Base-by-base conservation (phyloP, 2,329 filamentous ascomycete species). In the Furcasterigmium sp. region DNA sequence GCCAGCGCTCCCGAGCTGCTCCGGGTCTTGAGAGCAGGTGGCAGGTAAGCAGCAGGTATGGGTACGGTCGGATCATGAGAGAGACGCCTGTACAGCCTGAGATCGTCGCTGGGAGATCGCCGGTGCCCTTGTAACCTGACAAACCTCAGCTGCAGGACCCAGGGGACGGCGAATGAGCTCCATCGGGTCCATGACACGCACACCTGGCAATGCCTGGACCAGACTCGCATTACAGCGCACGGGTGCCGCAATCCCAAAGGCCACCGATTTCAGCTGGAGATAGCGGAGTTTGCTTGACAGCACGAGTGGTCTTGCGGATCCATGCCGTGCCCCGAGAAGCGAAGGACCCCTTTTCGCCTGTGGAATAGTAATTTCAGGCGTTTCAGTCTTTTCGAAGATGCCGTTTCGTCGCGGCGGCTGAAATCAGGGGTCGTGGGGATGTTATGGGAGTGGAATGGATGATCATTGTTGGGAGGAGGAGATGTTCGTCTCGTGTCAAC, bases 21-120 rank as follows among this genome's bases (percentile, higher is more conserved):
- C 32, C 32, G 32, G 17, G 10, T 15, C 14, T 32, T 30, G 26
- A 11, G 11, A 11, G 26, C 26, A 29, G 26, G 10, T 29, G 26
- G 26, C 26, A 28, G 25, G 13, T 30, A n/a, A n/a, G n/a, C n/a
- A n/a, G 28, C 28, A 32, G 29, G 29, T 32, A 11, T n/a, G 29
- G 10, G 25, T 13, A 28, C 25, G 17, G 28, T 15, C 17, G 29
- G 29, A 13, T 13, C 29, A 15, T 15, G 29, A 15, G 29, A 30
- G 28, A 13, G 28, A 32, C n/a, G n/a, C n/a, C n/a, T n/a, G n/a
- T 26, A 26, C 23, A 17, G 17, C 32, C 15, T 17, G 9, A 4
- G 32, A 35, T 35, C 32, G 11, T 35, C 32, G 32, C 32, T 35
- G 32, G 29, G 29, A 35, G 32, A 35, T 35, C 32, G 32, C 32